A percentile compares a stretch with the other conserved stretches of the same genome.
Conservation (phyloP, 495 filamentous ascomycete genomes). For the Thermochaetoides thermophila region DNA sequence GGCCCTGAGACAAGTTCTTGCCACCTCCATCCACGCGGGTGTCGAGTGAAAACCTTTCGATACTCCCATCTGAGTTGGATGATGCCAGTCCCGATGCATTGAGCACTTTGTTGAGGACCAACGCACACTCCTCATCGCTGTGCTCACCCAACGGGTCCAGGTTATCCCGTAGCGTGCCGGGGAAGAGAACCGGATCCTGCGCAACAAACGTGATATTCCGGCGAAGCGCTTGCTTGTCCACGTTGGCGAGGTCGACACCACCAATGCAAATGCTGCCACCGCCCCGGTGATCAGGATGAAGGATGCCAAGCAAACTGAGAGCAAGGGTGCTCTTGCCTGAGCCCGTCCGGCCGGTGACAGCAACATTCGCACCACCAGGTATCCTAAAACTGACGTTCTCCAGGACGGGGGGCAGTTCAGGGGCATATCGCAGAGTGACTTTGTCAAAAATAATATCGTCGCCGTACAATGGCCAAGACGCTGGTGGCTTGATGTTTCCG, state of each 20-base stretch:
- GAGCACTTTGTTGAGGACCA: slow-evolving; percentile 30
- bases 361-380: slow-evolving; percentile 56
- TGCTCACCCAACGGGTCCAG: slow-evolving; percentile 36
- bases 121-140: slow-evolving; percentile 30
- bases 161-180: slow-evolving; percentile 39
- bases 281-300: slow-evolving; percentile 29
- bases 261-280: slow-evolving; percentile 43
- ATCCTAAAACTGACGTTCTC: slow-evolving; percentile 49
- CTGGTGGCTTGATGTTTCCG: slow-evolving; percentile 51
- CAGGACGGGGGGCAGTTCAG: slow-evolving; percentile 55
- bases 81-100: slow-evolving; percentile 9
- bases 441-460: slow-evolving; percentile 61
- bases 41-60: slow-evolving; percentile 22
- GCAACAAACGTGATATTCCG: slow-evolving; percentile 44
- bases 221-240: slow-evolving; percentile 40
- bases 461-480: slow-evolving; percentile 54
- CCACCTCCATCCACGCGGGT: slow-evolving; percentile 40
- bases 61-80: background rate
- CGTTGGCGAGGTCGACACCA: slow-evolving; percentile 30
- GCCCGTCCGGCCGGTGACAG: slow-evolving; percentile 47
- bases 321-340: slow-evolving; percentile 49
- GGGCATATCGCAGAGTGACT: slow-evolving; percentile 64
- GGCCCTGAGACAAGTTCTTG: slow-evolving; percentile 46
- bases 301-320: slow-evolving; percentile 38
- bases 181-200: slow-evolving; percentile 47